phyloP scores from a whole-genome alignment of 2,329 filamentous ascomycete species.

The Fusarium ambrosium region DNA sequence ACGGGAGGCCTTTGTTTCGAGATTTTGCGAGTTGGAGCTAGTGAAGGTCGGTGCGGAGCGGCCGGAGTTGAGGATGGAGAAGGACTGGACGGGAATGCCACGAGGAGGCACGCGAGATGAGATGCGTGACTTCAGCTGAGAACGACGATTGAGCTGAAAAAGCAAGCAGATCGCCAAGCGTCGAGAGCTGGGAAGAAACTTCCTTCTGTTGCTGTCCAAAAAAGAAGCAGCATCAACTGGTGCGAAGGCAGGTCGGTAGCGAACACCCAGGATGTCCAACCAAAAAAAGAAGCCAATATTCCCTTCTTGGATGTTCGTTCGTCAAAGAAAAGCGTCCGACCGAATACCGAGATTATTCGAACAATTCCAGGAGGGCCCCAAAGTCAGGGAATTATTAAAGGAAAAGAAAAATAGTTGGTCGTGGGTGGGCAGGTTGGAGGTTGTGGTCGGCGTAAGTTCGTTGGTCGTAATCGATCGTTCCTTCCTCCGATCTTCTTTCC shows the following conservation, averaged over 20 bases:
- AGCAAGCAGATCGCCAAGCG: constrained; percentile 15
- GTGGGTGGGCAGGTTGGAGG: constrained; percentile 1
- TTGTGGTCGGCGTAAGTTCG: constrained; percentile 17
- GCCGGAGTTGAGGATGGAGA: constrained; percentile 35
- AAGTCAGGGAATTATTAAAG: constrained; percentile 30
- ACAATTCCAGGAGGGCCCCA: constrained; percentile 12
- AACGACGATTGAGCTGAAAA: constrained; percentile 14
- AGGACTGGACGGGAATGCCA: constrained; percentile 27
- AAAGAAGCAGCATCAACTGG: constrained; percentile 5
- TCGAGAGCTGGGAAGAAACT: constrained; percentile 7
- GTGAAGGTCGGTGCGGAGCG: constrained; percentile 39
- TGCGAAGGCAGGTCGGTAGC: not conserved
- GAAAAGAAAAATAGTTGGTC: not conserved
- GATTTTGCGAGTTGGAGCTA: constrained; percentile 38
- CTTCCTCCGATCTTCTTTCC: constrained; percentile 18
- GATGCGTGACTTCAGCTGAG: constrained; percentile 24
- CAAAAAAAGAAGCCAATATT: constrained; percentile 10
- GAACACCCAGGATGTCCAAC: not conserved
- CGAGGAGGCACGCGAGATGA: constrained; percentile 29
- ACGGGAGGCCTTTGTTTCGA: constrained; percentile 30
- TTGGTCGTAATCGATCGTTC: constrained; percentile 16
- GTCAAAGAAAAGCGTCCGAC: constrained; percentile 21
- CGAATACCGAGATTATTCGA: constrained; percentile 27
- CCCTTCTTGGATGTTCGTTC: constrained; percentile 13
- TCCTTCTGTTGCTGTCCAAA: constrained; percentile 19